Conservation (phyloP, 768 basidiomycete genomes). For the Pleurotus citrinopileatus region DNA sequence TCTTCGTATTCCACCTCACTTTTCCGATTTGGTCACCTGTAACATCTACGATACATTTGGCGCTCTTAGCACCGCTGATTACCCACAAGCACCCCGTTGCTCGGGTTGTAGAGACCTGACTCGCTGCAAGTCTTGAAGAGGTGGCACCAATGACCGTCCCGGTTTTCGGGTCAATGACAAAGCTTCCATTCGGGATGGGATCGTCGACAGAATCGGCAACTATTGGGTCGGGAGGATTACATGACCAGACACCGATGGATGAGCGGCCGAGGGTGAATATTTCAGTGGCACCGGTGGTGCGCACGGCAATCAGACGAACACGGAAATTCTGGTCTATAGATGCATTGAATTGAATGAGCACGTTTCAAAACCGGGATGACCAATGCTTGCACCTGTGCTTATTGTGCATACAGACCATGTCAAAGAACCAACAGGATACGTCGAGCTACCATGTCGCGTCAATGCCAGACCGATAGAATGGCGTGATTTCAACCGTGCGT, state of each 20-base stretch:
- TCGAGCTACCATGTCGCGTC: conserved; percentile 29
- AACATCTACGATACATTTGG: conserved; percentile 52
- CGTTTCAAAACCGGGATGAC: not conserved
- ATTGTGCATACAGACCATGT: conserved; percentile 65
- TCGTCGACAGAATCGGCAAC: conserved; percentile 39
- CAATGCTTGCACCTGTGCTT: conserved; percentile 40
- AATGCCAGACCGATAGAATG: conserved; percentile 30
- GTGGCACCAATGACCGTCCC: conserved; percentile 28
- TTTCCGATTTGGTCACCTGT: conserved; percentile 66
- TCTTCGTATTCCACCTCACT: conserved; percentile 58
- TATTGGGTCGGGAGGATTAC: conserved; percentile 26
- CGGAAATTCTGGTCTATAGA: conserved; percentile 43
- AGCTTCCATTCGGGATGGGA: conserved; percentile 44
- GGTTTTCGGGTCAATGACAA: conserved; percentile 53
- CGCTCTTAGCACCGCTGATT: conserved; percentile 56
- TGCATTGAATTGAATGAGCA: not conserved
- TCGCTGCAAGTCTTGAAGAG: conserved; percentile 10
- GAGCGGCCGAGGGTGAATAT: conserved; percentile 51
- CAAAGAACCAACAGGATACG: conserved; percentile 48
- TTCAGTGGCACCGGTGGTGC: conserved; percentile 54
- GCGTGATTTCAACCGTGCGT: conserved; percentile 37
- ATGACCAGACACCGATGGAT: conserved; percentile 33
- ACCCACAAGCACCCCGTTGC: conserved; percentile 37
- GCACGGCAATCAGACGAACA: conserved; percentile 62
- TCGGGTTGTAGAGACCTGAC: conserved; percentile 12